Evolutionary conservation across 768 basidiomycete genomes (phyloP).

Genomic region (Xerocomus brunneocitrinus): DNA sequence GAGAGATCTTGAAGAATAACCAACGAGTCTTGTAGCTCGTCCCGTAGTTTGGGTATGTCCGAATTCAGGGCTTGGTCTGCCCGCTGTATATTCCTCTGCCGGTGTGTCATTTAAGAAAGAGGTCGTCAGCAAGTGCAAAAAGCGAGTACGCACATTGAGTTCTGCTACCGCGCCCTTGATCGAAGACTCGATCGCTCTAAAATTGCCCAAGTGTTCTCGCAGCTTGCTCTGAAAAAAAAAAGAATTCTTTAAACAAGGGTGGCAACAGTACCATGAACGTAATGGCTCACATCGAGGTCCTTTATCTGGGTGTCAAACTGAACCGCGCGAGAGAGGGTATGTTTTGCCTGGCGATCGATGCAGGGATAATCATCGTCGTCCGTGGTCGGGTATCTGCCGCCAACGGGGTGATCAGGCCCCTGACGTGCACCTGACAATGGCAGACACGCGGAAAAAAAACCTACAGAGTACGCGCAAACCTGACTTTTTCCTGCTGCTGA

Average conservation of each 20-base stretch:
- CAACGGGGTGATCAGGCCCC: constrained; percentile 8
- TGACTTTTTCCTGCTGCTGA: constrained; percentile 1
- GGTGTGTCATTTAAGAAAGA: background rate
- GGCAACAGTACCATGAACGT: background rate
- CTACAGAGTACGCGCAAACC: constrained; percentile 9
- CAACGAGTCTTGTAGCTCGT: constrained; percentile 58
- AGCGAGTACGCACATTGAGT: constrained; percentile 47
- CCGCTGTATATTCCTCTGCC: constrained; percentile 53
- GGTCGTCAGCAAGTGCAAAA: background rate
- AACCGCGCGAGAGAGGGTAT: constrained; percentile 42
- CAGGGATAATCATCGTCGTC: constrained; percentile 1
- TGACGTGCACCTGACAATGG: background rate
- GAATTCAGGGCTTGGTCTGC: constrained; percentile 53
- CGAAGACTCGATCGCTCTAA: constrained; percentile 65
- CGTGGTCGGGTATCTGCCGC: constrained; percentile 9
- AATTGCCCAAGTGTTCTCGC: constrained; percentile 68
- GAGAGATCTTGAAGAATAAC: constrained; percentile 54
- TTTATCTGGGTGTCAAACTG: constrained; percentile 56
- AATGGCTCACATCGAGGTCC: constrained; percentile 48
- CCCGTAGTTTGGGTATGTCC: constrained; percentile 59
- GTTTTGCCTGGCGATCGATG: constrained; percentile 44
- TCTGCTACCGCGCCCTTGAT: constrained; percentile 60
- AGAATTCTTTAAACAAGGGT: background rate
- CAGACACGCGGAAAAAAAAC: background rate
- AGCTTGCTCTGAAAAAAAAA: constrained; percentile 47